Conservation (phyloP, 345 rosid species). For the Camelina hispida region DNA sequence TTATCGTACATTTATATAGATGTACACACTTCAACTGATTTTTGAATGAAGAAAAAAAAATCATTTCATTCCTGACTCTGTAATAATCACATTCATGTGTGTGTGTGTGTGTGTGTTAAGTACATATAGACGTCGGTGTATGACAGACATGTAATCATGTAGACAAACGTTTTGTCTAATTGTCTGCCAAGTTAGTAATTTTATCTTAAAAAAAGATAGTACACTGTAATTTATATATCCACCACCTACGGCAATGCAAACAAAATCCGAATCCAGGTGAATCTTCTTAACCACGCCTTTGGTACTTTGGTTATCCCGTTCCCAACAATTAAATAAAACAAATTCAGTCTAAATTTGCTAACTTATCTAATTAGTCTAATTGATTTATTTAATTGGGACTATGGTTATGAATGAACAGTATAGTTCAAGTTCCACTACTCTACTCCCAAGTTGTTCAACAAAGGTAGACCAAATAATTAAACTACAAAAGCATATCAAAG, state of each 20-base stretch:
- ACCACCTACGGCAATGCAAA: slow-evolving; percentile 8
- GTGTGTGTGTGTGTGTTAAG: background rate
- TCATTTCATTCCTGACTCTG: background rate
- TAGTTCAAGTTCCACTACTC: background rate
- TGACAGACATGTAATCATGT: slow-evolving; percentile 23
- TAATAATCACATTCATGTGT: background rate
- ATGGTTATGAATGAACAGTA: background rate
- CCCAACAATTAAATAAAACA: background rate
- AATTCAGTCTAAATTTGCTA: background rate
- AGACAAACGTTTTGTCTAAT: slow-evolving; percentile 28
- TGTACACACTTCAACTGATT: background rate
- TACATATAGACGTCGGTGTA: background rate
- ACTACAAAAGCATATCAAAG: slow-evolving; percentile 3
- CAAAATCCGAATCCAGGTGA: slow-evolving; percentile 38
- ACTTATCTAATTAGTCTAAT: background rate
- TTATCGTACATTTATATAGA: background rate
- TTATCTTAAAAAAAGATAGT: background rate
- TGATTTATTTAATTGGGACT: slow-evolving; percentile 5
- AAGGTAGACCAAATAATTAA: slow-evolving; percentile 12
- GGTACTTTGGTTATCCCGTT: slow-evolving; percentile 30
- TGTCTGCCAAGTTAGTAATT: slow-evolving; percentile 1
- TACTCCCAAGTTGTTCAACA: background rate
- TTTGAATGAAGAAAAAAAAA: background rate
- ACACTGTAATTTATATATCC: background rate
- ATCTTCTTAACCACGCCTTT: slow-evolving; percentile 44